phyloP scores from a whole-genome alignment of 768 basidiomycete species.

The Lepiota brunneoincarnata region DNA sequence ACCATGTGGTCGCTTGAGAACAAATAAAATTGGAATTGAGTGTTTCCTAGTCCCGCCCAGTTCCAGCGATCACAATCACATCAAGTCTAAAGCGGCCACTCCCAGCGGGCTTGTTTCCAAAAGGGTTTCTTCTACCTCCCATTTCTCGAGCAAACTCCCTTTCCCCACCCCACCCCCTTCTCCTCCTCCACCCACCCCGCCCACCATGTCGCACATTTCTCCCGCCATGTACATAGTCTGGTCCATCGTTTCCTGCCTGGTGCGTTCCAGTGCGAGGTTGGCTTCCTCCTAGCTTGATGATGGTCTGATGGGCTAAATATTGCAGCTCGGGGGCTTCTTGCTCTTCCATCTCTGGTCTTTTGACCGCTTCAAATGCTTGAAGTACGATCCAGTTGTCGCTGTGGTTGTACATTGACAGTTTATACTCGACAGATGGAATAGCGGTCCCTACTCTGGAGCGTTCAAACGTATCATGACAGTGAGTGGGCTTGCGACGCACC shows the following conservation, averaged over 20 bases:
- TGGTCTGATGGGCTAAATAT: neutral
- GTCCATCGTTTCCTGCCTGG: constrained; percentile 39
- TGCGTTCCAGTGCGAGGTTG: constrained; percentile 25
- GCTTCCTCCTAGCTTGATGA: neutral
- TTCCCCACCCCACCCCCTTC: no score
- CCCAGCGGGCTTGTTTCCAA: neutral
- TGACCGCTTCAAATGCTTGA: constrained; percentile 74
- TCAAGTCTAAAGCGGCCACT: neutral
- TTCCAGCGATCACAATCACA: no score
- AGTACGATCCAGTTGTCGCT: constrained; percentile 31
- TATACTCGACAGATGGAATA: constrained; percentile 56
- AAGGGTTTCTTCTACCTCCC: neutral
- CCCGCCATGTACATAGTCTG: constrained; percentile 9
- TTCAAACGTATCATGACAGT: constrained; percentile 89
- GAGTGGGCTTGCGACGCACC: constrained; percentile 17
- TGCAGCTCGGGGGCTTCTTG: constrained; percentile 59
- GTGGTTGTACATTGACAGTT: neutral
- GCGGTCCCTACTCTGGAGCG: constrained; percentile 61
- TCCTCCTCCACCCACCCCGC: no score
- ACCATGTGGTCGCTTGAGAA: no score
- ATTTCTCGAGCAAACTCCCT: neutral
- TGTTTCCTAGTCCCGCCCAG: no score
- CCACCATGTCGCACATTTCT: constrained; percentile 7
- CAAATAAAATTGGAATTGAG: no score
- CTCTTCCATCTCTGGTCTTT: constrained; percentile 78